A percentile compares a stretch with the other conserved stretches of the same genome.
Conservation (phyloP, 257 asterid genomes). For the Primulina eburnea region DNA sequence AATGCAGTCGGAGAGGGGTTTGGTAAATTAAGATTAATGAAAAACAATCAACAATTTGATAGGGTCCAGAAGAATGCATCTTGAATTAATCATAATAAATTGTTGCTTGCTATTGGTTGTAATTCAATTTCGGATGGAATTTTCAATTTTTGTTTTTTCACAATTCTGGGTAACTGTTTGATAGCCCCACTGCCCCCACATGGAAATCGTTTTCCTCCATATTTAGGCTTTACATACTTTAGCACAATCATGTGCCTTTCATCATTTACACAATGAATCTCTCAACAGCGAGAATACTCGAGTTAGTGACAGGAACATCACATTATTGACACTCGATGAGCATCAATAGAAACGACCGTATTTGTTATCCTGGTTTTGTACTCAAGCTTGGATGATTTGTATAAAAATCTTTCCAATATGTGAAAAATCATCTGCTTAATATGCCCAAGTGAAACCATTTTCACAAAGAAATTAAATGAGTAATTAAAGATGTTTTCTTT, state of each 20-base stretch:
- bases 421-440: no score
- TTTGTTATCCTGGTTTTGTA: no score
- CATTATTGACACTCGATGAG: neutral
- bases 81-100: neutral
- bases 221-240: neutral
- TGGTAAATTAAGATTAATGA: neutral
- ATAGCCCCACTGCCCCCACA: slow-evolving; percentile 3
- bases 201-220: neutral
- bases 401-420: no score
- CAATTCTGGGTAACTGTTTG: neutral
- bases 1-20: slow-evolving; percentile 1
- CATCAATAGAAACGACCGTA: no score
- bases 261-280: no score
- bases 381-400: no score
- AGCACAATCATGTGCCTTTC: neutral
- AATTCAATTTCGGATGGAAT: neutral
- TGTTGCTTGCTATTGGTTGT: slow-evolving; percentile 4
- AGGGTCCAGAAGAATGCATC: slow-evolving; percentile 20
- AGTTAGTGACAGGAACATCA: neutral
- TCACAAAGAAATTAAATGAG: no score
- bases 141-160: slow-evolving; percentile 10
- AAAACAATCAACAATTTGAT: neutral
- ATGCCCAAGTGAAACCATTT: no score
- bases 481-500: no score
- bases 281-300: neutral